Percentiles rank a stretch among this genome's conserved stretches.
Evolutionary conservation across 495 filamentous ascomycete species (phyloP).

Genomic region (Aspergillus indologenus): DNA sequence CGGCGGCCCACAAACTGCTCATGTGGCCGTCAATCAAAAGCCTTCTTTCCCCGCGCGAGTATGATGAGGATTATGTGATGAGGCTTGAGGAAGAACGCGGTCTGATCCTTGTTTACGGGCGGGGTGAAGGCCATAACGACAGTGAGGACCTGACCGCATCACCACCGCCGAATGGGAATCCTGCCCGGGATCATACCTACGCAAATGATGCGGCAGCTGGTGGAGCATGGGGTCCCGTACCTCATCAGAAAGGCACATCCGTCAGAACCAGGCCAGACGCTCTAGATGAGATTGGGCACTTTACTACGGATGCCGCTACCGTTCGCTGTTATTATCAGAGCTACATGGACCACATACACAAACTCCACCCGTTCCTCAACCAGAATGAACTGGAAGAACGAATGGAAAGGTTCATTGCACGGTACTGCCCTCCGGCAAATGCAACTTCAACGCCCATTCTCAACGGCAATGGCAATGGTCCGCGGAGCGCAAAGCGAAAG

Average conservation of each 20-base stretch:
- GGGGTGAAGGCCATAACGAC: constrained; percentile 67
- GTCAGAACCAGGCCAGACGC: constrained; percentile 36
- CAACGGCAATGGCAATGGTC: constrained; percentile 14
- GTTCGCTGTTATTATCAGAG: constrained; percentile 63
- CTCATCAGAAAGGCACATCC: constrained; percentile 8
- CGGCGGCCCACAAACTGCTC: constrained; percentile 74
- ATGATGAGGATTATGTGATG: constrained; percentile 65
- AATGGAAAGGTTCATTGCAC: constrained; percentile 50
- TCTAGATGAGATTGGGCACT: constrained; percentile 56
- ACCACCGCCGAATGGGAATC: constrained; percentile 11
- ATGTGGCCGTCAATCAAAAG: constrained; percentile 63
- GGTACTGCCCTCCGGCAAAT: constrained; percentile 30
- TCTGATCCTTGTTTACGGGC: constrained; percentile 70
- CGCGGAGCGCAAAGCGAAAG: constrained; percentile 42
- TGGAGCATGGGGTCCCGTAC: constrained; percentile 33
- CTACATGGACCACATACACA: constrained; percentile 78
- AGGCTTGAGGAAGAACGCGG: constrained; percentile 72
- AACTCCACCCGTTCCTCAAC: constrained; percentile 84
- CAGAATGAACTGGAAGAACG: constrained; percentile 44
- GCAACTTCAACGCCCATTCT: constrained; percentile 22
- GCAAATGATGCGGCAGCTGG: constrained; percentile 24
- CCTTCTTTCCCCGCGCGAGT: constrained; percentile 48
- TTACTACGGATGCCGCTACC: constrained; percentile 61
- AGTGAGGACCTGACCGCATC: constrained; percentile 30
- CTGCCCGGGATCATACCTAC: constrained; percentile 27